Evolutionary conservation across 805 yeast species (phyloP).

Genomic region (Teunomyces stri): DNA sequence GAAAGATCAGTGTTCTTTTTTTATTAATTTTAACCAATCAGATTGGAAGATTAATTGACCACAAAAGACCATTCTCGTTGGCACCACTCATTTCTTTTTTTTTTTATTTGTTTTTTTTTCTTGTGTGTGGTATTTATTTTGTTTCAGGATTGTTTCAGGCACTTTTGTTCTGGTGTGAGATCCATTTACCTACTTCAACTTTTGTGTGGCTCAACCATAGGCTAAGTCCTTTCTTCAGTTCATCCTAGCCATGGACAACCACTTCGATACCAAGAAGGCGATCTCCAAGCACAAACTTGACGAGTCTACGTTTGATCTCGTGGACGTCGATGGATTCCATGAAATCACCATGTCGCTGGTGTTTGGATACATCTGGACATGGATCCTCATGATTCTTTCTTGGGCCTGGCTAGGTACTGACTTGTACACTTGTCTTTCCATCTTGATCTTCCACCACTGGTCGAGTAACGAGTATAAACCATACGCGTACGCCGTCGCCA

Average conservation of each 20-base stretch:
- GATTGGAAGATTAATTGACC: too few species aligned
- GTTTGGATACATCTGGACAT: conserved; percentile 39
- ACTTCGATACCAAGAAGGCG: conserved; percentile 23
- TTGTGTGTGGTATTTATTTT: neutral
- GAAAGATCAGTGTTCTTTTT: neutral
- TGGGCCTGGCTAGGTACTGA: conserved; percentile 62
- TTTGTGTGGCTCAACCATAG: too few species aligned
- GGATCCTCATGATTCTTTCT: conserved; percentile 51
- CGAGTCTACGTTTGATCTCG: conserved; percentile 47
- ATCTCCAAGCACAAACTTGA: conserved; percentile 31
- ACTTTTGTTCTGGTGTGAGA: too few species aligned
- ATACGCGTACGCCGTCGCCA: conserved; percentile 49
- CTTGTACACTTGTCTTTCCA: conserved; percentile 72
- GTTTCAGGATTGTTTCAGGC: neutral
- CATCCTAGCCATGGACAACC: conserved; percentile 2
- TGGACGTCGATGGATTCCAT: conserved; percentile 46
- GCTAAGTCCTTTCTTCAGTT: too few species aligned
- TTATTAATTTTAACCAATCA: neutral
- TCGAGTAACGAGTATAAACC: conserved; percentile 47
- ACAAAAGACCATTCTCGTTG: too few species aligned
- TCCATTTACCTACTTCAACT: too few species aligned
- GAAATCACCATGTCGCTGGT: conserved; percentile 46
- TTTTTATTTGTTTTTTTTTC: neutral
- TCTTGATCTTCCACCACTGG: conserved; percentile 74
- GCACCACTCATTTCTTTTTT: too few species aligned